Evolutionary conservation across 176 grass and related monocot genomes (phyloP), one percentile per base, ranked within the genome.

Genomic region (Alloteropsis semialata): DNA sequence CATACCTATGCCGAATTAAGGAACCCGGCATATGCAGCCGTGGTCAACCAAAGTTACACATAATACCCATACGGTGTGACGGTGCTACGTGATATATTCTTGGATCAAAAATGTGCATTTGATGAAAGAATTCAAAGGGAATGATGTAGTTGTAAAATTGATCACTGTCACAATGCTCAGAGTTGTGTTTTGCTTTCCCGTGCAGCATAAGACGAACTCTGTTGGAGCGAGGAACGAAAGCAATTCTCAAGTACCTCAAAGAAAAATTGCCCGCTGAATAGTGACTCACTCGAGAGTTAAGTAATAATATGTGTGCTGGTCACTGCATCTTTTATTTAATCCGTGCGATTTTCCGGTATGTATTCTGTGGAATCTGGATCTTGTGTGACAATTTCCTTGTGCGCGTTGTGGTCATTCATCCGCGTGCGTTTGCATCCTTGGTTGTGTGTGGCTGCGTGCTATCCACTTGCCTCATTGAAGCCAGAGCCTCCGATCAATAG

Each of bases 141-240:
- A 55, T 22, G 45, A 27, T 60, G 49, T 54, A 44, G 72, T 72
- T 67, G 4, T 12, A 2, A n/a, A 12, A 60, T 82, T 33, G 4
- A 61, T 17, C 3, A 42, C 32, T 27, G 29, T 45, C 43, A 60
- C 50, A 44, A 8, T 24, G 33, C 44, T 36, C 22, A 81, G 5
- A 63, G 10, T 0, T n/a, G n/a, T n/a, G n/a, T 79, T 15, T 80
- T 66, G 50, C 19, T 77, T 79, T 68, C 27, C 48, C 66, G 38
- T 82, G 85, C 87, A 98, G 96, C 89, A 98, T 98, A 82, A 91
- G 96, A 57, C 60, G 96, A 43, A 46, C 56, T 81, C 82, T 98
- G 62, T 64, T 98, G 75, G 96, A 98, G 85, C 77, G 88, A 67
- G 92, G 96, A 84, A 98, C 96, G 0, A 98, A 98, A 78, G 90